These are phyloP conservation scores for Nothopassalora personata DNA, from an alignment of 2,329 filamentous ascomycete species.

Conservation along the genomic window DNA sequence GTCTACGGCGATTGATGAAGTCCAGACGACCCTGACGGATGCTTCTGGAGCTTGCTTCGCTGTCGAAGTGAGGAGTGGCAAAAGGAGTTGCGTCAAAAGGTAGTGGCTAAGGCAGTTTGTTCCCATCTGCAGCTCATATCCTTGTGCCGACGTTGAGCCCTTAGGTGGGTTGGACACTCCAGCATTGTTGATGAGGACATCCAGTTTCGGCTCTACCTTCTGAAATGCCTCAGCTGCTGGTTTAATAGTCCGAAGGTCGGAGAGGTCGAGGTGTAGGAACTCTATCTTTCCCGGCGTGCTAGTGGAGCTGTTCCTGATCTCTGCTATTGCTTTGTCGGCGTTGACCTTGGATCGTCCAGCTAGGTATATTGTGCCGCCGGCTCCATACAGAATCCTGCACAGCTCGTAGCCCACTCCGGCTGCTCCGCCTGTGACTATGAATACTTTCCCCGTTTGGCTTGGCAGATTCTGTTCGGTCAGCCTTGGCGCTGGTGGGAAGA, in stretches of 20 bases:
- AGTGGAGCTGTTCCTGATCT: slow-evolving; percentile 36
- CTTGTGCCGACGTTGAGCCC: slow-evolving; percentile 31
- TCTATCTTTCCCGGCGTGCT: slow-evolving; percentile 37
- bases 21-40: slow-evolving; percentile 30
- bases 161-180: slow-evolving; percentile 21
- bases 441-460: slow-evolving; percentile 42
- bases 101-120: slow-evolving; percentile 33
- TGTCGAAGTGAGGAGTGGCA: slow-evolving; percentile 28
- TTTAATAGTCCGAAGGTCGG: slow-evolving; percentile 20
- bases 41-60: slow-evolving; percentile 24
- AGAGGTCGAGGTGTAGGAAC: slow-evolving; percentile 43
- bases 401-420: slow-evolving; percentile 50
- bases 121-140: slow-evolving; percentile 31
- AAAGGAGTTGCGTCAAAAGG: slow-evolving; percentile 32
- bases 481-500: slow-evolving; percentile 32
- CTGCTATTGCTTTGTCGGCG: slow-evolving; percentile 41
- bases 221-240: background rate
- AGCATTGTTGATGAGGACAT: slow-evolving; percentile 8
- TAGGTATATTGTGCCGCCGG: slow-evolving; percentile 51
- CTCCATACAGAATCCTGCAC: slow-evolving; percentile 50
- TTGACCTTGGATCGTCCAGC: slow-evolving; percentile 46
- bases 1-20: slow-evolving; percentile 16
- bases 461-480: slow-evolving; percentile 42
- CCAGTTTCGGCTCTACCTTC: background rate
- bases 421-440: slow-evolving; percentile 49